Base-by-base conservation (phyloP, 805 yeast genomes). In the Myxozyma nipponensis region DNA sequence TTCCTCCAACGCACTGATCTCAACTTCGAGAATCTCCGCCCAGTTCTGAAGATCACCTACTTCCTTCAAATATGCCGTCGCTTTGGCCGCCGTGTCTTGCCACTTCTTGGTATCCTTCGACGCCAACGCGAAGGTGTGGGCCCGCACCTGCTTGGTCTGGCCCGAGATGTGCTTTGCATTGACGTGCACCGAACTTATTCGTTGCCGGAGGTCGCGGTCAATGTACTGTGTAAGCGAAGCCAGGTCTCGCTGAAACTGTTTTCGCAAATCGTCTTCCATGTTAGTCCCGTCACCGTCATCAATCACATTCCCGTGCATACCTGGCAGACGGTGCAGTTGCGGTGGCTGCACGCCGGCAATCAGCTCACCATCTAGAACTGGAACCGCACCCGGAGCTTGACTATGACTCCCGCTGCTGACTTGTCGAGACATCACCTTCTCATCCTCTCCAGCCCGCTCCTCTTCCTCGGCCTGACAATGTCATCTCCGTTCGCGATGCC, bases 11-110 rank as follows among this genome's bases (percentile, higher is more conserved):
- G 86, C 79, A 42, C 95, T 68, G 18, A 89, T 67, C 44, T 82
- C 81, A 56, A 83, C 84, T 65, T 88, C 95, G 2, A 86, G 62
- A 15, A 75, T 54, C 63, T 88, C 96, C 0, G 87, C 81, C 58
- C 79, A 72, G 39, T 72, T 70, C 59, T 81, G 86, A 2, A 78
- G 63, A 44, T 72, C 70, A 1, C 70, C 73, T 2, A 67, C 55
- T 39, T 66, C 68, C 54, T 54, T 54, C 36, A 54, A 25, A 6
- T 41, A 43, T 19, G 18, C 32, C 3, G 47, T 44, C 3, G 58
- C 58, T 22, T 42, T 54, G 4, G 22, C 50, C 4, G 52, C 49
- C 2, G 40, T 22, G 40, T 54, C 58, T 5, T 51, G 50, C 58
- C 58, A 54, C 22, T 39, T 41, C 13, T 40, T 32, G 24, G 50